Percentiles rank a stretch among this genome's conserved stretches.
Evolutionary conservation across 345 rosid species (phyloP).

Genomic region (Passiflora organensis): DNA sequence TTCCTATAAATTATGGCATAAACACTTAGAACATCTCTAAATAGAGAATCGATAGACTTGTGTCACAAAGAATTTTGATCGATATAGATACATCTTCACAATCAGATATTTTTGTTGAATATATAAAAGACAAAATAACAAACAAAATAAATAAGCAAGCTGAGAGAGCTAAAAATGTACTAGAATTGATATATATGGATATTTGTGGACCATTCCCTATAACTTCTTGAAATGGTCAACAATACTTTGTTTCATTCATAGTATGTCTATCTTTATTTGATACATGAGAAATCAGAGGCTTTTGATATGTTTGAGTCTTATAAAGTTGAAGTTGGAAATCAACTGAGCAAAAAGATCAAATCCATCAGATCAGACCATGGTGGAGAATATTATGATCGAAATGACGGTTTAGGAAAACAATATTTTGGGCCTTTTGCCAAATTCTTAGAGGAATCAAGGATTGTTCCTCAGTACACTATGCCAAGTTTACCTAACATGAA

Average conservation of each 20-base stretch:
- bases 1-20: conserved; percentile 5
- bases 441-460: neutral
- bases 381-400: neutral
- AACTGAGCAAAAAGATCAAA: neutral
- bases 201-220: conserved; percentile 19
- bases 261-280: neutral
- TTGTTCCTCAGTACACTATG: neutral
- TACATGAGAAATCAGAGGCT: neutral
- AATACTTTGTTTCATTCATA: neutral
- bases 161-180: neutral
- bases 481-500: neutral
- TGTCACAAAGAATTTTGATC: neutral
- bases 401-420: neutral
- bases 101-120: neutral
- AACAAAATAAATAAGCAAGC: neutral
- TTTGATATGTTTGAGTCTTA: neutral
- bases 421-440: neutral
- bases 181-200: conserved; percentile 15
- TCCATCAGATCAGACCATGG: neutral
- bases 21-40: conserved; percentile 4
- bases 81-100: neutral
- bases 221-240: too few relatives aligned
- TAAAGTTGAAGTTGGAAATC: neutral
- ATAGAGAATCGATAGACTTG: neutral
- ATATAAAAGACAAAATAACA: conserved; percentile 1